phyloP scores from a whole-genome alignment of 2,329 filamentous ascomycete species.

The Aspergillus chevalieri region DNA sequence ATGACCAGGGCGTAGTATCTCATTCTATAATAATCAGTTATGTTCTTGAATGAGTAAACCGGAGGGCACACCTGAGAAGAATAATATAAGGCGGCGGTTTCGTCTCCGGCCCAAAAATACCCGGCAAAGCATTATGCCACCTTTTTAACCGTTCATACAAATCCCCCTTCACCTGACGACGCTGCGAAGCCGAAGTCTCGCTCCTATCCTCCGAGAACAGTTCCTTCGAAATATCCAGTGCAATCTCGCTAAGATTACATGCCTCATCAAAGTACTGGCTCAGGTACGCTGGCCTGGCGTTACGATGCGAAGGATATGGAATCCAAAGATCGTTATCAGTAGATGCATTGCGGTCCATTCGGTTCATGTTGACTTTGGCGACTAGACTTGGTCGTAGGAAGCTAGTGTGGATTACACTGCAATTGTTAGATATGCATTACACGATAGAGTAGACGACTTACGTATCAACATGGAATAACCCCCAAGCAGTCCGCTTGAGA shows the following conservation, averaged over 20 bases:
- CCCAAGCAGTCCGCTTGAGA: constrained; percentile 29
- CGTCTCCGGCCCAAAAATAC: constrained; percentile 19
- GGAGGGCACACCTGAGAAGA: constrained; percentile 20
- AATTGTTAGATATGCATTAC: background rate
- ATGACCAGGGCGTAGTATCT: constrained; percentile 30
- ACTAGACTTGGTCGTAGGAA: constrained; percentile 32
- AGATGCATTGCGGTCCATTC: constrained; percentile 7
- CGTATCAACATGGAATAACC: constrained; percentile 35
- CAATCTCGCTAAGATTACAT: constrained; percentile 29
- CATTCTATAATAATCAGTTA: constrained; percentile 20
- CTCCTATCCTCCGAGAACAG: constrained; percentile 21
- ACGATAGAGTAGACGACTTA: constrained; percentile 12
- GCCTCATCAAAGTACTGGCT: constrained; percentile 29
- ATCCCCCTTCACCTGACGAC: constrained; percentile 19
- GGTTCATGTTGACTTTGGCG: constrained; percentile 27
- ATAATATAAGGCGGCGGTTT: constrained; percentile 29
- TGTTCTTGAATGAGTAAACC: background rate
- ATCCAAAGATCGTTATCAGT: constrained; percentile 22
- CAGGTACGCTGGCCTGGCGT: constrained; percentile 20
- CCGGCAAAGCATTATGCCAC: constrained; percentile 27
- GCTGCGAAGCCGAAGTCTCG: constrained; percentile 4
- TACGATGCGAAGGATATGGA: constrained; percentile 29
- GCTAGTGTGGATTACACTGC: constrained; percentile 29
- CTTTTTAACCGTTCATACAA: constrained; percentile 24
- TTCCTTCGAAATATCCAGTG: constrained; percentile 28